Evolutionary conservation across 192 early-diverging fungal genomes (phyloP), one percentile per base, ranked within the genome.

Genomic region (Spizellomyces sp.): DNA sequence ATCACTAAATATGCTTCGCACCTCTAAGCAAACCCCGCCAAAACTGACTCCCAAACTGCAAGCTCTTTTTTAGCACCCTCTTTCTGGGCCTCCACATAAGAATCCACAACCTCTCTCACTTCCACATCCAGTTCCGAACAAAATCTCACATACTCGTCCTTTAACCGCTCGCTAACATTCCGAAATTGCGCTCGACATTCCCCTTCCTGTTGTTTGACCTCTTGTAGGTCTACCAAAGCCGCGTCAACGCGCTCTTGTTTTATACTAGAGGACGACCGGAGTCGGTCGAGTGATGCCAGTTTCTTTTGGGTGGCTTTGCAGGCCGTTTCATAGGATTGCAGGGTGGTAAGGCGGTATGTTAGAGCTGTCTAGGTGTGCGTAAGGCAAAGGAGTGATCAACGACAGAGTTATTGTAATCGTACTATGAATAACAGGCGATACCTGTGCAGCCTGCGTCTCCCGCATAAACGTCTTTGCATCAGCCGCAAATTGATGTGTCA

Each of bases 271-370:
- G 73, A 54, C 7, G 73, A 42, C 58, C 59, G 54, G 41, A 80
- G 56, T 63, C 62, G 41, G 22, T 84, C 82, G 15, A 84, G 61
- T 6, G 27, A 63, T 58, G 66, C 56, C 8, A 74, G 12, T 62
- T 67, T 69, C 55, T 78, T 77, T 48, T 73, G 70, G 4, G 75
- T 80, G 5, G 44, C 52, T 73, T 81, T 81, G 55, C 79, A 81
- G 9, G 76, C 73, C 15, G 48, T 55, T 50, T 81, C 79, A 63
- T 81, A 84, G 42, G 66, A 75, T 12, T 48, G 63, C 41, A 84
- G 58, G 10, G 58, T 50, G 6, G 58, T 52, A 0, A 75, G 12
- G 1, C 82, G 77, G 44, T 79, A 57, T 12, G 77, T 66, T 4
- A 84, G 74, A 15, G 80, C 69, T 9, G 52, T 14, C 69, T 81